Conservation (phyloP, 2,329 filamentous ascomycete genomes). For the Microascus cirrosus region DNA sequence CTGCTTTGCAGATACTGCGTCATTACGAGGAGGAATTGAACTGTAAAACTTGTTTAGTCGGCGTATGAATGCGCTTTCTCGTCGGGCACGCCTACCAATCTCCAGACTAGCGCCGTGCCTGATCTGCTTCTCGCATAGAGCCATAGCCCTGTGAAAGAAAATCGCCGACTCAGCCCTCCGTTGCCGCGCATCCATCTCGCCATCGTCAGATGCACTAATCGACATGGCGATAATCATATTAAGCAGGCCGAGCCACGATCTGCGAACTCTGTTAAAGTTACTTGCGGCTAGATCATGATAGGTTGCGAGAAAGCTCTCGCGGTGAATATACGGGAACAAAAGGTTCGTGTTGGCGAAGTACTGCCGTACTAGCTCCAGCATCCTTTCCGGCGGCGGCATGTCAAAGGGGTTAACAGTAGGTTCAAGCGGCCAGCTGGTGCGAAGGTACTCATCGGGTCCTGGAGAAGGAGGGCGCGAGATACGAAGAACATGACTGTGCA, state of each 20-base stretch:
- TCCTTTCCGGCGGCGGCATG: conserved; percentile 10
- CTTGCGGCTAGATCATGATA: conserved; percentile 12
- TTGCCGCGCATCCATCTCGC: conserved; percentile 16
- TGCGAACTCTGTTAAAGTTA: conserved; percentile 16
- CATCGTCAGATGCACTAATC: conserved; percentile 17
- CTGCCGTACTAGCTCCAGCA: conserved; percentile 9
- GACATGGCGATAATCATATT: conserved; percentile 35
- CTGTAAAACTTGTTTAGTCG: conserved; percentile 8
- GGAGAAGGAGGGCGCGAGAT: background rate
- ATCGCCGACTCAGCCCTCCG: conserved; percentile 24
- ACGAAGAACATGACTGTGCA: background rate
- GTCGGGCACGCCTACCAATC: conserved; percentile 17
- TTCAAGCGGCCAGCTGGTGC: background rate
- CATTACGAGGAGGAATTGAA: conserved; percentile 19
- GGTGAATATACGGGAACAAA: conserved; percentile 17
- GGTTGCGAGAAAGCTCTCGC: conserved; percentile 12
- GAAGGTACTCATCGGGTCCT: background rate
- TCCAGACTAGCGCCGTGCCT: conserved; percentile 26
- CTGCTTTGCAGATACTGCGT: conserved; percentile 21
- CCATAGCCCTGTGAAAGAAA: conserved; percentile 27
- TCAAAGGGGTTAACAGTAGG: background rate
- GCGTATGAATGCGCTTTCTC: background rate
- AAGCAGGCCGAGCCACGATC: conserved; percentile 32
- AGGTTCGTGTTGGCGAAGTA: conserved; percentile 17
- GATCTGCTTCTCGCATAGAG: conserved; percentile 26